These are phyloP conservation scores for Trichophaea hybrida DNA, from an alignment of 2,329 filamentous ascomycete species.

Conservation along the genomic window DNA sequence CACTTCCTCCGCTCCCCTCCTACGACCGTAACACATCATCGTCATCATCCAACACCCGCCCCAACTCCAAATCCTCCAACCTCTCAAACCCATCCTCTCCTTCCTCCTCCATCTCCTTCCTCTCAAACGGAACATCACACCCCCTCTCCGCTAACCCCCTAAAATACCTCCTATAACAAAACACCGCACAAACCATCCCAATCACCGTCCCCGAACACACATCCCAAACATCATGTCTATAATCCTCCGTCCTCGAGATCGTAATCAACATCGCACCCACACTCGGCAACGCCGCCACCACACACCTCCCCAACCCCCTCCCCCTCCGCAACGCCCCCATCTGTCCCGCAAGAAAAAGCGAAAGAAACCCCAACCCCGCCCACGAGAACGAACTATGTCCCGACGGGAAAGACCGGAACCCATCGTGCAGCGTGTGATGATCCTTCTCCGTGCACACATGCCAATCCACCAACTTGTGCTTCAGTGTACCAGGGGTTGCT, in stretches of 20 bases:
- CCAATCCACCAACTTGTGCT: conserved; percentile 45
- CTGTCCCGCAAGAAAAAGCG: conserved; percentile 17
- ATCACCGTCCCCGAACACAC: conserved; percentile 48
- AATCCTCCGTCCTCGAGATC: conserved; percentile 55
- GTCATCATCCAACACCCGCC: neutral
- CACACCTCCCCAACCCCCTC: conserved; percentile 9
- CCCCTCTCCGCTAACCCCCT: conserved; percentile 4
- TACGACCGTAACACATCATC: neutral
- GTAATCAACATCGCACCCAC: conserved; percentile 53
- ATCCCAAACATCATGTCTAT: conserved; percentile 57
- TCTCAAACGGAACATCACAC: conserved; percentile 15
- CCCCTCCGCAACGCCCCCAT: conserved; percentile 8
- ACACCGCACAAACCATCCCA: conserved; percentile 47
- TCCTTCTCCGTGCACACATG: conserved; percentile 58
- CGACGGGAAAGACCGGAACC: conserved; percentile 70
- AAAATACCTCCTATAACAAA: conserved; percentile 42
- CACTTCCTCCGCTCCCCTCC: neutral
- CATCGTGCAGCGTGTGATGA: conserved; percentile 59
- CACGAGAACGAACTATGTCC: conserved; percentile 72
- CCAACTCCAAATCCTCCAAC: conserved; percentile 20
- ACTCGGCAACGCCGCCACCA: conserved; percentile 15
- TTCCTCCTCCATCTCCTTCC: conserved; percentile 12
- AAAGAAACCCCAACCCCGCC: conserved; percentile 58
- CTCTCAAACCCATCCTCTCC: conserved; percentile 9
- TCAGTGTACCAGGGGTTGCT: conserved; percentile 45